Conservation (phyloP, 768 basidiomycete species). For the Tephrocybe sp. region DNA sequence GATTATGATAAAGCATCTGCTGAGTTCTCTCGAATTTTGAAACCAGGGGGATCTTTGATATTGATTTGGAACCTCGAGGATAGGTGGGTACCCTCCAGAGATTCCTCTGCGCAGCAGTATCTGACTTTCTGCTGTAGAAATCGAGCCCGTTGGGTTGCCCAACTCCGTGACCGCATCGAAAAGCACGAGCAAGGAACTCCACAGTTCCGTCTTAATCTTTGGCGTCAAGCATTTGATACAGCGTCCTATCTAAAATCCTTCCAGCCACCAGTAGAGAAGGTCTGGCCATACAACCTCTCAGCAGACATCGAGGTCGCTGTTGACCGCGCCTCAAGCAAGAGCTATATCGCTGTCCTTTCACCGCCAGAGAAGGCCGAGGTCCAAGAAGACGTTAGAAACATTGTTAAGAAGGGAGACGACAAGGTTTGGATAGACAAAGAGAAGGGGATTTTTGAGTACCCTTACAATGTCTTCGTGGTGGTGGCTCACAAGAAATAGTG, state of each 20-base stretch:
- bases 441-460: conserved; percentile 76
- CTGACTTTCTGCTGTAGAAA: conserved; percentile 35
- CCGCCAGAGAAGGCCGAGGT: conserved; percentile 60
- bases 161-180: conserved; percentile 71
- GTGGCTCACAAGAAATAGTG: conserved; percentile 35
- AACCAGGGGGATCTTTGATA: conserved; percentile 67
- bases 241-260: conserved; percentile 61
- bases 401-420: conserved; percentile 60
- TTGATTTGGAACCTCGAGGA: conserved; percentile 94
- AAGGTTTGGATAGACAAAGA: conserved; percentile 76
- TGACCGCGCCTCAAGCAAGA: conserved; percentile 78
- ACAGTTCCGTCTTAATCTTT: conserved; percentile 76
- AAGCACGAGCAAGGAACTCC: conserved; percentile 71
- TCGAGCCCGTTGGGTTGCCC: conserved; percentile 69
- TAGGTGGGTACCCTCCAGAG: conserved; percentile 38
- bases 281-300: conserved; percentile 52
- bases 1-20: conserved; percentile 68
- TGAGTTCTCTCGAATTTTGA: conserved; percentile 82
- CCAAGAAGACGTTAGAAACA: conserved; percentile 46
- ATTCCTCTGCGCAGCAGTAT: neutral
- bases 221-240: conserved; percentile 72
- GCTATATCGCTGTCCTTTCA: conserved; percentile 71
- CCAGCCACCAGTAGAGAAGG: conserved; percentile 53
- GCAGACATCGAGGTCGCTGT: conserved; percentile 57
- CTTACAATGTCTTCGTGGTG: conserved; percentile 70